Evolutionary conservation across 2,329 filamentous ascomycete genomes (phyloP), one percentile per base, ranked within the genome.

Genomic region (Hypoxylon sp.): DNA sequence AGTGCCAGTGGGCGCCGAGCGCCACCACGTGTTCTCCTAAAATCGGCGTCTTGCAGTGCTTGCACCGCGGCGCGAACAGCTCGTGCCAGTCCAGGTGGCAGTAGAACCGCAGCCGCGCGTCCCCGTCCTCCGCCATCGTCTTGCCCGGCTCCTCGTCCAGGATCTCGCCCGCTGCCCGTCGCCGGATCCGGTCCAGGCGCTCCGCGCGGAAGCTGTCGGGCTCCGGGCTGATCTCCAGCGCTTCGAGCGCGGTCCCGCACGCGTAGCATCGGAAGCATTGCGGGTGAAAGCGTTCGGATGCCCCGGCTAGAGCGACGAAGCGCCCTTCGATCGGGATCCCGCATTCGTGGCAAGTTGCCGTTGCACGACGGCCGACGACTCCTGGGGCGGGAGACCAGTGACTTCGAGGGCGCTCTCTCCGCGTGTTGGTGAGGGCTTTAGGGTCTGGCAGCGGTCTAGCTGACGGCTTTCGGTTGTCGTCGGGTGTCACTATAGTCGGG

Each of bases 61-160:
- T 96, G 86, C 96, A 99, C 46, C 94, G 90, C 3, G 96, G 96
- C 33, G 92, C 94, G 81, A 93, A 99, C 60, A 92, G 85, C 81
- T 99, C 96, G 80, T 99, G 96, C 88, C 95, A 99, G 83, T 99
- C 96, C n/a, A 99, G 88, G 79, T 98, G 95, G 81, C 96, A 99
- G 83, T 92, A 99, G 86, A 98, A 98, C 10, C 95, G 90, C 50
- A 93, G 82, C 10, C 89, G 85, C 40, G 88, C 86, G 77, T 95
- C 92, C 46, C 91, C 90, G 74, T 95, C 92, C 70, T 93, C 91
- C 2, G 86, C 86, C 80, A 87, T 86, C 10, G 89, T 91, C 77
- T 88, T 83, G 31, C 87, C 88, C 1, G 89, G 89, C 56, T 86
- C 83, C 66, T 92, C 90, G 5, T 89, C 82, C 10, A 92, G 79